A percentile compares a stretch with the other conserved stretches of the same genome.
Evolutionary conservation across 345 rosid genomes (phyloP).

Genomic region (Citropsis articulata): DNA sequence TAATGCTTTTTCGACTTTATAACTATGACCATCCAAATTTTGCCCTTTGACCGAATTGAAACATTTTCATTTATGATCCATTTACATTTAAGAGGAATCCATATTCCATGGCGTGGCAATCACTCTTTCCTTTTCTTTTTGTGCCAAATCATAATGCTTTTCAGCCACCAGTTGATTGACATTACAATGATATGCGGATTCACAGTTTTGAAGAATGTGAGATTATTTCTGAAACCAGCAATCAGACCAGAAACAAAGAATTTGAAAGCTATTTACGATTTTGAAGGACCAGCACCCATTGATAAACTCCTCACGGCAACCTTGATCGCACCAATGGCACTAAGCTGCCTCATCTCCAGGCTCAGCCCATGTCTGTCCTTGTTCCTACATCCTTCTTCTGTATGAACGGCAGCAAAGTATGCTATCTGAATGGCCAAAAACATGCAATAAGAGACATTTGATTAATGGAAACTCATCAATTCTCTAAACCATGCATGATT

Average conservation of each 20-base stretch:
- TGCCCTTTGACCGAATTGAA: neutral
- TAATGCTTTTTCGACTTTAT: neutral
- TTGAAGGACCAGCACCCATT: conserved; percentile 46
- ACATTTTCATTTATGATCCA: neutral
- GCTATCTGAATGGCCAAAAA: conserved; percentile 54
- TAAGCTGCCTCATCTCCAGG: conserved; percentile 69
- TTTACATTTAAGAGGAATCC: conserved; percentile 1
- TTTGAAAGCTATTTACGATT: conserved; percentile 20
- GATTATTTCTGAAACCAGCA: neutral
- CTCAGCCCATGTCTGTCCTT: conserved; percentile 47
- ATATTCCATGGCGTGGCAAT: neutral
- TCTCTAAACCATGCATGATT: neutral
- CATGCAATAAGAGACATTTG: neutral
- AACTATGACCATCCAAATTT: neutral
- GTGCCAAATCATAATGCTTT: neutral
- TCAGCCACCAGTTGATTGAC: neutral
- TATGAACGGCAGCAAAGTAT: conserved; percentile 73
- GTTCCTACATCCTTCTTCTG: conserved; percentile 48
- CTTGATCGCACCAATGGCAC: conserved; percentile 80
- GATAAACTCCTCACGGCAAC: conserved; percentile 80
- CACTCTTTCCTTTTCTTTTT: neutral
- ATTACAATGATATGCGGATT: neutral
- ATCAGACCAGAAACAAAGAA: conserved; percentile 16
- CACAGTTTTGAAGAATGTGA: neutral
- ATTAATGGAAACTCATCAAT: neutral